Evolutionary conservation across 345 rosid genomes (phyloP).

Genomic region (Noccaea bulbosa): DNA sequence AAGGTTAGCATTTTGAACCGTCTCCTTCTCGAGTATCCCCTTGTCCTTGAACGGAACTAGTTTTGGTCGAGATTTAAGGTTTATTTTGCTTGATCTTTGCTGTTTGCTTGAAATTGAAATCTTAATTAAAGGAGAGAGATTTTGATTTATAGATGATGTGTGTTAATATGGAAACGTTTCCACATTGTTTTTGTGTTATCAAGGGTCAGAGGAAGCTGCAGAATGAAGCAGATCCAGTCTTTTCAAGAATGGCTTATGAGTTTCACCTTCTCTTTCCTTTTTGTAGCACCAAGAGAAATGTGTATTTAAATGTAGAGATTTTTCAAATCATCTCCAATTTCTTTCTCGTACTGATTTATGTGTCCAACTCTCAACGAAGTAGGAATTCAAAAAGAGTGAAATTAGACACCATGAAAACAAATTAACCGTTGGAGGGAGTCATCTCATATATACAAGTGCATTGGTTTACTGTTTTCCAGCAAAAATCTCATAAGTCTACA

Average conservation of each 20-base stretch:
- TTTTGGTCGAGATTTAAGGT: not conserved
- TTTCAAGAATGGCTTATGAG: slow-evolving; percentile 29
- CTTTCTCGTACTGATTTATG: slow-evolving; percentile 15
- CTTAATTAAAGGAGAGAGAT: not conserved
- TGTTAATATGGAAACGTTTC: slow-evolving; percentile 11
- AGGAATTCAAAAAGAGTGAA: slow-evolving; percentile 5
- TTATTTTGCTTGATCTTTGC: not conserved
- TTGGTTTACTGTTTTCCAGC: too few species aligned
- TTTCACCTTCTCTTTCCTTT: slow-evolving; percentile 29
- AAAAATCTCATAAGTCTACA: too few species aligned
- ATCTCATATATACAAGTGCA: slow-evolving; percentile 7
- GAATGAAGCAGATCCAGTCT: slow-evolving; percentile 11
- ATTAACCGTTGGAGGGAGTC: not conserved
- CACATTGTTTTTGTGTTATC: not conserved
- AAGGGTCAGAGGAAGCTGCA: slow-evolving; percentile 37
- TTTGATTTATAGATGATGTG: not conserved
- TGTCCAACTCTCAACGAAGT: slow-evolving; percentile 7
- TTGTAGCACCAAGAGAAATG: slow-evolving; percentile 33
- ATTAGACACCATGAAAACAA: not conserved
- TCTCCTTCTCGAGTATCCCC: not conserved
- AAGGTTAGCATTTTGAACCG: slow-evolving; percentile 50
- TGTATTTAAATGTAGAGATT: slow-evolving; percentile 21
- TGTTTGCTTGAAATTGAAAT: not conserved
- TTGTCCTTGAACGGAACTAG: not conserved
- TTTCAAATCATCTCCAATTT: not conserved